These are phyloP conservation scores for Actinomortierella ambigua DNA, from an alignment of 371 early-diverging fungal species.

Conservation along the genomic window DNA sequence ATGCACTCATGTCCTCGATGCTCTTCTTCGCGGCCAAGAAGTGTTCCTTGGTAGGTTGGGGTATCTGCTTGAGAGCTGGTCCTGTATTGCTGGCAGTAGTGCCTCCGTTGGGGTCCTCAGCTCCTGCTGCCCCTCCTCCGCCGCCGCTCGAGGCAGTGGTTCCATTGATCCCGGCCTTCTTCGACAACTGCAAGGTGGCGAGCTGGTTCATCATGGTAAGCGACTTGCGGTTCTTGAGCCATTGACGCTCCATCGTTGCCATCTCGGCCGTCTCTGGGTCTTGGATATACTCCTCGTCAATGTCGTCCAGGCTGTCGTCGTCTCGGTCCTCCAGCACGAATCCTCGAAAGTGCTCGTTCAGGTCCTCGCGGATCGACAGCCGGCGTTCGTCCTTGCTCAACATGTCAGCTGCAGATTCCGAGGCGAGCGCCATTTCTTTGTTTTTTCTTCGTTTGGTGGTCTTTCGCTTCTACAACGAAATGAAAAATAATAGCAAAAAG, in stretches of 20 bases:
- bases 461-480: neutral
- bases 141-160: neutral
- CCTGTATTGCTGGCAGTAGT: too few species aligned
- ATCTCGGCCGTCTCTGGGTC: slow-evolving; percentile 43
- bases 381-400: slow-evolving; percentile 19
- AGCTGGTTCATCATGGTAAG: slow-evolving; percentile 37
- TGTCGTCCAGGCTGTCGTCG: slow-evolving; percentile 2
- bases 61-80: too few species aligned
- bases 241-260: slow-evolving; percentile 26
- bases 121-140: neutral
- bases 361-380: slow-evolving; percentile 33
- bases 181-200: slow-evolving; percentile 12
- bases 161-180: neutral
- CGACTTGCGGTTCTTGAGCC: slow-evolving; percentile 41
- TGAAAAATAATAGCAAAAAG: neutral
- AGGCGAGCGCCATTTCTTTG: slow-evolving; percentile 24
- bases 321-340: slow-evolving; percentile 7
- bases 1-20: slow-evolving; percentile 43
- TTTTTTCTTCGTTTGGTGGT: neutral
- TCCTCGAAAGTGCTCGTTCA: slow-evolving; percentile 23
- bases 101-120: slow-evolving; percentile 13
- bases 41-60: slow-evolving; percentile 28
- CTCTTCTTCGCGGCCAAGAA: slow-evolving; percentile 45
- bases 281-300: slow-evolving; percentile 22
- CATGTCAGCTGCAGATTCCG: slow-evolving; percentile 9